Conservation (phyloP, 176 grass and related monocot species). For the Zea mays region DNA sequence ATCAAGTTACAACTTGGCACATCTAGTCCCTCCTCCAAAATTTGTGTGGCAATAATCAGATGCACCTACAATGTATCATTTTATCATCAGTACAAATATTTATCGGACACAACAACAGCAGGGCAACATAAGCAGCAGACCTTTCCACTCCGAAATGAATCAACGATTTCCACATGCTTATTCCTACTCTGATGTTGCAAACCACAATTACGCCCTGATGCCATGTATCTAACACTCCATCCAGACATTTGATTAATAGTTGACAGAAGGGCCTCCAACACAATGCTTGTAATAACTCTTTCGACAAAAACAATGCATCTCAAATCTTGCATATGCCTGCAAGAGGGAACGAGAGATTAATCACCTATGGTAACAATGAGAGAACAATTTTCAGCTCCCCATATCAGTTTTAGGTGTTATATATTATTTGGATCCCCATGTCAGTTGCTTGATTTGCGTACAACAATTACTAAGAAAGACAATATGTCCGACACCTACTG, state of each 20-base stretch:
- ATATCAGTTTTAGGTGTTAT: too few relatives aligned
- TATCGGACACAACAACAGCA: background rate
- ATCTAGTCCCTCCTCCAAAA: conserved; percentile 85
- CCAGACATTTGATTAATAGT: conserved; percentile 49
- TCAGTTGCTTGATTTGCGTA: too few relatives aligned
- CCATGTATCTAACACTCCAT: conserved; percentile 61
- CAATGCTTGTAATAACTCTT: conserved; percentile 67
- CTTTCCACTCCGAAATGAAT: conserved; percentile 64
- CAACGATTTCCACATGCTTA: conserved; percentile 62
- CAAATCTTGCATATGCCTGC: conserved; percentile 58
- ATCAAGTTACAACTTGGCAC: conserved; percentile 84
- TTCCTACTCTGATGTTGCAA: conserved; percentile 51
- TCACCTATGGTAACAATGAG: background rate
- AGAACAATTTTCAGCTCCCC: background rate
- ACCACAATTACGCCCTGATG: conserved; percentile 34
- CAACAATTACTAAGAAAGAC: too few relatives aligned
- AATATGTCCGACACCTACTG: too few relatives aligned
- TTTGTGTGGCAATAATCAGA: conserved; percentile 72
- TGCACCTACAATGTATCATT: conserved; percentile 58
- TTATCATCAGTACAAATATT: conserved; percentile 7
- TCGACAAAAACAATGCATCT: conserved; percentile 92
- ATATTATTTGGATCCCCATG: too few relatives aligned
- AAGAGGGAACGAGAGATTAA: background rate
- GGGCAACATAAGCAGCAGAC: conserved; percentile 24
- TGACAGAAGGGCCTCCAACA: conserved; percentile 56